A percentile compares a stretch with the other conserved stretches of the same genome.
Conservation (phyloP, 176 grass and related monocot species). For the Bothriochloa decipiens region DNA sequence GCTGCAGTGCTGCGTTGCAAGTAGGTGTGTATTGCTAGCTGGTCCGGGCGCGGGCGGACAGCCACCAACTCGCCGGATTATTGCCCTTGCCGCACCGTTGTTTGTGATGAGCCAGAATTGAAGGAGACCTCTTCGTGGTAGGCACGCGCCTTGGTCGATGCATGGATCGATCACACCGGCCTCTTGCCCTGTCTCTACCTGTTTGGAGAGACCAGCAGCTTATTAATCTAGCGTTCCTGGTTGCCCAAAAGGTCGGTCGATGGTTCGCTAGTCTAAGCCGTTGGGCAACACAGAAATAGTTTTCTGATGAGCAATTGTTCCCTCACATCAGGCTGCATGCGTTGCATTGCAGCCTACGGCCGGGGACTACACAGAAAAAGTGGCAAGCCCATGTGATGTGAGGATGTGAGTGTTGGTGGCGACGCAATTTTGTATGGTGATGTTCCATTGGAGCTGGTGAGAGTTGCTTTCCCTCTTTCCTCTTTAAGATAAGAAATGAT, state of each 20-base stretch:
- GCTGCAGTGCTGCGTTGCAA: background rate
- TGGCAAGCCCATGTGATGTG: slow-evolving; percentile 40
- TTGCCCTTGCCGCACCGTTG: no score
- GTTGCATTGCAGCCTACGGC: background rate
- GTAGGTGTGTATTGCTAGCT: slow-evolving; percentile 12
- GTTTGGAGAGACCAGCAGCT: background rate
- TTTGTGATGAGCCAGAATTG: no score
- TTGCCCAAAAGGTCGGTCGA: background rate
- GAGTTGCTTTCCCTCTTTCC: background rate
- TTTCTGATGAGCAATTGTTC: slow-evolving; percentile 5
- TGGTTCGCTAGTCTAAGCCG: background rate
- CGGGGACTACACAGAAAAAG: background rate
- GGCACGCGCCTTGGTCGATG: slow-evolving; percentile 3
- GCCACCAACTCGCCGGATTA: slow-evolving; percentile 11
- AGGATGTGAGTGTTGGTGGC: slow-evolving; percentile 5
- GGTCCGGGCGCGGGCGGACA: background rate
- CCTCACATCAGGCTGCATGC: background rate
- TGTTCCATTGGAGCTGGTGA: background rate
- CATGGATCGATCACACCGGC: background rate
- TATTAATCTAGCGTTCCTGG: background rate
- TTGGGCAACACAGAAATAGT: slow-evolving; percentile 1
- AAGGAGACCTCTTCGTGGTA: background rate
- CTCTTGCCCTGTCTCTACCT: background rate
- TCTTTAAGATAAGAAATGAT: background rate
- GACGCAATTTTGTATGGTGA: background rate